phyloP scores from a whole-genome alignment of 768 basidiomycete species.

The Termitomyces sp. region DNA sequence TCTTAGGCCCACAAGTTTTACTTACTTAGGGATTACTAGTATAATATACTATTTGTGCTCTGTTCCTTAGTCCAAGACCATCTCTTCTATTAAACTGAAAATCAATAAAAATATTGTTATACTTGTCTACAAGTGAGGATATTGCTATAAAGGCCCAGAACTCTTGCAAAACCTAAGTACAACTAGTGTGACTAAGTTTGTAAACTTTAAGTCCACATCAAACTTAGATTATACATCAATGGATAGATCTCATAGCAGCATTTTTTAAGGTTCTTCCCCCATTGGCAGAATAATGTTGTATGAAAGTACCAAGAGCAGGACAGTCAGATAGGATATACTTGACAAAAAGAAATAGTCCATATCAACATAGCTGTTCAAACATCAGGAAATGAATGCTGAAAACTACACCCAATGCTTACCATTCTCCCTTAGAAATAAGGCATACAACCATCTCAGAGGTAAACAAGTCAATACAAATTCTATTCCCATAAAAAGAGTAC shows the following conservation, averaged over 20 bases:
- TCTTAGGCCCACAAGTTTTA: no score
- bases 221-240: no score
- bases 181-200: no score
- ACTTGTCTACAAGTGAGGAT: no score
- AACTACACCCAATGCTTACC: not conserved
- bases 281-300: constrained; percentile 28
- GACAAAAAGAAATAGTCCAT: constrained; percentile 23
- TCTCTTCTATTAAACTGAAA: no score
- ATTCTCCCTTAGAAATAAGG: not conserved
- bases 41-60: no score
- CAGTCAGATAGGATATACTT: constrained; percentile 12
- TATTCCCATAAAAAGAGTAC: not conserved
- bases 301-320: constrained; percentile 10
- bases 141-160: no score
- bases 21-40: no score
- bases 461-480: not conserved
- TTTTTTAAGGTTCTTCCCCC: constrained; percentile 17
- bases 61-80: no score
- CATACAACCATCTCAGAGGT: not conserved
- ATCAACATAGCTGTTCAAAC: constrained; percentile 8
- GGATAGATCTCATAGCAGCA: constrained; percentile 7
- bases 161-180: no score
- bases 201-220: no score
- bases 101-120: no score
- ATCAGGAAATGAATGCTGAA: not conserved